phyloP scores from a whole-genome alignment of 1,139 yeast species.

The Eremothecium sinecaudum region DNA sequence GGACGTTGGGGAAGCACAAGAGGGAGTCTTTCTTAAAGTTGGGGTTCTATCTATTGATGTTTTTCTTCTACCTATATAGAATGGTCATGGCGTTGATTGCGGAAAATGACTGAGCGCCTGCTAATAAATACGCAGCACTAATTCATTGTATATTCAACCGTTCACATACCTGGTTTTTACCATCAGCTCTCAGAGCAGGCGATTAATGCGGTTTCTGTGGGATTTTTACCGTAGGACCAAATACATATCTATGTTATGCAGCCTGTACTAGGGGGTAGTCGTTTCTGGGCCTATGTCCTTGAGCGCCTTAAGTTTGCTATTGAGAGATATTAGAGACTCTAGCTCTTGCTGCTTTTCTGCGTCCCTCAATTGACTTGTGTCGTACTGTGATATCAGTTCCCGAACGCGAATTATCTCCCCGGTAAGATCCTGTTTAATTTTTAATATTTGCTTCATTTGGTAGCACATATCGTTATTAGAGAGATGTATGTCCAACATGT shows the following conservation, averaged over 20 bases:
- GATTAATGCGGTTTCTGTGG: too few relatives aligned
- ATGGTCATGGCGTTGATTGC: conserved; percentile 92
- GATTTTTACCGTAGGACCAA: too few relatives aligned
- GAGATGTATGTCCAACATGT: conserved; percentile 25
- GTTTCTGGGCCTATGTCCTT: neutral
- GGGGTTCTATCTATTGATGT: conserved; percentile 83
- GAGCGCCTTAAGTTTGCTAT: conserved; percentile 1
- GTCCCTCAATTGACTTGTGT: conserved; percentile 1
- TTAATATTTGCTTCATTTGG: conserved; percentile 16
- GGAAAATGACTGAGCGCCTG: conserved; percentile 34
- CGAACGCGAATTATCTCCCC: conserved; percentile 16
- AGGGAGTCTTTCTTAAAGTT: conserved; percentile 83
- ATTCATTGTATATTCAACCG: too few relatives aligned
- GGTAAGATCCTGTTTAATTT: conserved; percentile 15
- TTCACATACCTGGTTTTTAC: too few relatives aligned
- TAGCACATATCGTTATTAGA: conserved; percentile 27
- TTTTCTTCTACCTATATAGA: conserved; percentile 91
- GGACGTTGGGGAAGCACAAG: conserved; percentile 89
- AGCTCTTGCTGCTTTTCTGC: conserved; percentile 7
- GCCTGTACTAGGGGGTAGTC: too few relatives aligned
- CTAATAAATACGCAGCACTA: too few relatives aligned
- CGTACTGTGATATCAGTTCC: conserved; percentile 10
- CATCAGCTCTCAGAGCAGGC: too few relatives aligned
- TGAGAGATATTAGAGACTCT: conserved; percentile 6
- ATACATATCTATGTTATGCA: too few relatives aligned